Conservation (phyloP, 2,329 filamentous ascomycete species). For the Talaromyces sp. region DNA sequence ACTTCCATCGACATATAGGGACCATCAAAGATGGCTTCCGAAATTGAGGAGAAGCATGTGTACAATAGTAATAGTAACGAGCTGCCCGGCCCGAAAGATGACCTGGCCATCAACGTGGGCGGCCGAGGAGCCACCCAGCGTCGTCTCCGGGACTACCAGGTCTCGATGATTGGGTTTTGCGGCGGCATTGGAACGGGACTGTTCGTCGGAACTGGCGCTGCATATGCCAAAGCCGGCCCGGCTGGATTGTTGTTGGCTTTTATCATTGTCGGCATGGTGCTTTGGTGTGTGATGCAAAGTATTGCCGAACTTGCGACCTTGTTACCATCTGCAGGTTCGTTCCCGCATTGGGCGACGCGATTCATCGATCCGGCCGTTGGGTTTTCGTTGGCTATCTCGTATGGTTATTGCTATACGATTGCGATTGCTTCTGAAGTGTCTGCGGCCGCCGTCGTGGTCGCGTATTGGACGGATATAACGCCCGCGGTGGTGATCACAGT, state of each 20-base stretch:
- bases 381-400: slow-evolving; percentile 69
- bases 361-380: slow-evolving; percentile 91
- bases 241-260: slow-evolving; percentile 54
- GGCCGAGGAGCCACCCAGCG: slow-evolving; percentile 33
- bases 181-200: slow-evolving; percentile 56
- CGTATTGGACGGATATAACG: slow-evolving; percentile 67
- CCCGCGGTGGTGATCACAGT: slow-evolving; percentile 66
- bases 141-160: slow-evolving; percentile 31
- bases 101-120: slow-evolving; percentile 32
- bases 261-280: slow-evolving; percentile 65
- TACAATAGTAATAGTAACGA: neutral
- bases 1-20: neutral
- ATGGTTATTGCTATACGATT: slow-evolving; percentile 86
- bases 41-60: slow-evolving; percentile 6
- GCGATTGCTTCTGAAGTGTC: slow-evolving; percentile 74
- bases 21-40: slow-evolving; percentile 6
- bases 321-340: slow-evolving; percentile 87
- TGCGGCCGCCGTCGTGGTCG: slow-evolving; percentile 77
- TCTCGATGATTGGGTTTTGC: slow-evolving; percentile 50
- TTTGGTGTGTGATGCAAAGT: slow-evolving; percentile 86
- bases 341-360: slow-evolving; percentile 82
- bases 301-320: slow-evolving; percentile 84
- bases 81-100: slow-evolving; percentile 21
- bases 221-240: slow-evolving; percentile 51
- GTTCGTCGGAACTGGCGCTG: slow-evolving; percentile 53